phyloP scores from a whole-genome alignment of 441 rosid species.

The Francoa sonchifolia region DNA sequence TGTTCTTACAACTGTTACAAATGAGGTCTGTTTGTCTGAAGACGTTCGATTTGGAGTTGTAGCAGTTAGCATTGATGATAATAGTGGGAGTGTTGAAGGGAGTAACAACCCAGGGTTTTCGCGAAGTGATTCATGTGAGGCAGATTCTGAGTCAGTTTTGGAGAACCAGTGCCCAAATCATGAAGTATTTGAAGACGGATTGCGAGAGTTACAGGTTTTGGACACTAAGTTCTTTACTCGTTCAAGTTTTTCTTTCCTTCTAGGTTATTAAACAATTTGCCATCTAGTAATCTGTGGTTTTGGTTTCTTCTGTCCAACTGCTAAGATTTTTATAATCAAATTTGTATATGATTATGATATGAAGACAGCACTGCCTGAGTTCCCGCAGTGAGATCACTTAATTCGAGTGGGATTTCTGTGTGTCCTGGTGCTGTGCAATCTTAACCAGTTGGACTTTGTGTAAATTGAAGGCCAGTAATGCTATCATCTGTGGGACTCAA shows the following conservation, averaged over 20 bases:
- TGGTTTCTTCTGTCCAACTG: background rate
- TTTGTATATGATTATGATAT: too few relatives aligned
- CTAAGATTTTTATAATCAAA: too few relatives aligned
- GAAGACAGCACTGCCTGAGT: too few relatives aligned
- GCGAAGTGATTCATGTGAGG: constrained; percentile 34
- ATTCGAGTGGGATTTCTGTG: too few relatives aligned
- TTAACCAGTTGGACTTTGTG: background rate
- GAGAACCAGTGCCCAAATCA: constrained; percentile 14
- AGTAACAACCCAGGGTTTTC: constrained; percentile 24
- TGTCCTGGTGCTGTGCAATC: background rate
- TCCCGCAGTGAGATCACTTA: too few relatives aligned
- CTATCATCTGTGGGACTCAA: background rate
- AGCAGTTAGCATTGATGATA: constrained; percentile 33
- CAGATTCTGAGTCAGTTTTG: constrained; percentile 21
- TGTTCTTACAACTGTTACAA: constrained; percentile 13
- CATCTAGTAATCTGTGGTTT: background rate
- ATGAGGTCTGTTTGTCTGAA: constrained; percentile 26
- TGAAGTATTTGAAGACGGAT: constrained; percentile 15
- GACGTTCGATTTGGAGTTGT: constrained; percentile 24
- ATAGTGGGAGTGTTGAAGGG: constrained; percentile 28
- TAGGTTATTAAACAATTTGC: background rate
- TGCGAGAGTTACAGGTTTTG: constrained; percentile 38
- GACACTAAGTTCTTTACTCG: constrained; percentile 17
- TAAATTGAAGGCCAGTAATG: background rate
- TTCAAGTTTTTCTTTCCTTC: too few relatives aligned